Conservation (phyloP, 2,329 filamentous ascomycete genomes). For the Botryotinia globosa region DNA sequence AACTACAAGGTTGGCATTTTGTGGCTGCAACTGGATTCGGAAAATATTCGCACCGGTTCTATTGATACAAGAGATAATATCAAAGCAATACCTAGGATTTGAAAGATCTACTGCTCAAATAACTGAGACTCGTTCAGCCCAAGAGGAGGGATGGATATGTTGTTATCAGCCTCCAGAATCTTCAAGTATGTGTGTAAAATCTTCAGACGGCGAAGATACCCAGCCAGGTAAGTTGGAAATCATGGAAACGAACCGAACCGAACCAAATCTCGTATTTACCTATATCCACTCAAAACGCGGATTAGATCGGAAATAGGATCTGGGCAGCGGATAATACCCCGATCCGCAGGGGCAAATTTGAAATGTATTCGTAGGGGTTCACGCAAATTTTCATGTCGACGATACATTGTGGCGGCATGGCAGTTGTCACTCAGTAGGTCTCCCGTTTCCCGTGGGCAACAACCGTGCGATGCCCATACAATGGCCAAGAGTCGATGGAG, state of each 20-base stretch:
- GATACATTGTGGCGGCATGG: neutral
- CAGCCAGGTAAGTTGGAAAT: neutral
- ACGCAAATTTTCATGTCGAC: neutral
- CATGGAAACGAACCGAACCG: neutral
- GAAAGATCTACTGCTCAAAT: neutral
- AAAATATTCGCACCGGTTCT: neutral
- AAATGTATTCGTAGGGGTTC: neutral
- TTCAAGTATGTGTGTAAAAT: neutral
- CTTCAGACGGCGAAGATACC: neutral
- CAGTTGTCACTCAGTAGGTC: neutral
- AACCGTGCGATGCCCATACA: neutral
- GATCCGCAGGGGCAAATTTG: neutral
- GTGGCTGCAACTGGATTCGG: neutral
- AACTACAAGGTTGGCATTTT: neutral
- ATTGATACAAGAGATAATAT: neutral
- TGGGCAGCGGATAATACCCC: neutral
- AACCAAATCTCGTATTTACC: neutral
- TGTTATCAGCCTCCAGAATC: neutral
- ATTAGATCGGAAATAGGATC: neutral
- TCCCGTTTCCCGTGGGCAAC: neutral
- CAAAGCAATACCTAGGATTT: neutral
- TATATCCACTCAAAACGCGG: neutral
- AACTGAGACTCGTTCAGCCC: neutral
- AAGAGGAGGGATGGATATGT: neutral
- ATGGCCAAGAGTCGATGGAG: neutral